A percentile compares a stretch with the other conserved stretches of the same genome.
phyloP scores from a whole-genome alignment of 2,329 filamentous ascomycete species.

The Microsporum canis region DNA sequence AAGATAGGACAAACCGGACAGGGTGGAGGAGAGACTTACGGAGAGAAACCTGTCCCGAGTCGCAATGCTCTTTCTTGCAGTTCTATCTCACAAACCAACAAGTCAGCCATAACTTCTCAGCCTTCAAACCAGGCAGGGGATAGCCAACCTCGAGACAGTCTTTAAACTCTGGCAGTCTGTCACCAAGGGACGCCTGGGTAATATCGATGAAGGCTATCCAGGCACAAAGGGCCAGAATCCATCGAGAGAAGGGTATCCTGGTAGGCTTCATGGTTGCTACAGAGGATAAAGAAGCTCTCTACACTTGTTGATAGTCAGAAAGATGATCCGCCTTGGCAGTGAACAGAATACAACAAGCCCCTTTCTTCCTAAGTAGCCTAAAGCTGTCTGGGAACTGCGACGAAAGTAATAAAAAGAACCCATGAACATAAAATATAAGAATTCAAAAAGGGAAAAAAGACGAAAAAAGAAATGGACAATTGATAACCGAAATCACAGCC shows the following conservation, averaged over 20 bases:
- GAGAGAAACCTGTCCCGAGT: slow-evolving; percentile 52
- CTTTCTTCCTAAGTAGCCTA: neutral
- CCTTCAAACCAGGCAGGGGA: neutral
- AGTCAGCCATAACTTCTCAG: neutral
- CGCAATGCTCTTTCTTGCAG: slow-evolving; percentile 72
- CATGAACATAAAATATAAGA: neutral
- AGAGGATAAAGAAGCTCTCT: neutral
- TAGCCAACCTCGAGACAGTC: slow-evolving; percentile 66
- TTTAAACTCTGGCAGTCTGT: slow-evolving; percentile 74
- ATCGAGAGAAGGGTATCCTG: slow-evolving; percentile 7
- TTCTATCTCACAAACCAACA: slow-evolving; percentile 43
- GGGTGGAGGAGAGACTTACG: slow-evolving; percentile 44
- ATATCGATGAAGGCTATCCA: slow-evolving; percentile 26
- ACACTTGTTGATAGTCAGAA: neutral
- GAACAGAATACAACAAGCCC: neutral
- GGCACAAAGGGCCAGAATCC: slow-evolving; percentile 24
- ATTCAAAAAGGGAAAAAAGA: neutral
- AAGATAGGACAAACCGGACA: neutral
- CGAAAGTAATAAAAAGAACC: neutral
- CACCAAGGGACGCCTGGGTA: slow-evolving; percentile 62
- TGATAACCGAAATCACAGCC: slow-evolving; percentile 21
- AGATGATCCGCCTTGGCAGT: neutral
- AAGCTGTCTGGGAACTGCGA: neutral
- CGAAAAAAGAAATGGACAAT: slow-evolving; percentile 15
- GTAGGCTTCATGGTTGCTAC: slow-evolving; percentile 12